Base-by-base conservation (phyloP, 768 basidiomycete species). In the Leccinum variicolor region DNA sequence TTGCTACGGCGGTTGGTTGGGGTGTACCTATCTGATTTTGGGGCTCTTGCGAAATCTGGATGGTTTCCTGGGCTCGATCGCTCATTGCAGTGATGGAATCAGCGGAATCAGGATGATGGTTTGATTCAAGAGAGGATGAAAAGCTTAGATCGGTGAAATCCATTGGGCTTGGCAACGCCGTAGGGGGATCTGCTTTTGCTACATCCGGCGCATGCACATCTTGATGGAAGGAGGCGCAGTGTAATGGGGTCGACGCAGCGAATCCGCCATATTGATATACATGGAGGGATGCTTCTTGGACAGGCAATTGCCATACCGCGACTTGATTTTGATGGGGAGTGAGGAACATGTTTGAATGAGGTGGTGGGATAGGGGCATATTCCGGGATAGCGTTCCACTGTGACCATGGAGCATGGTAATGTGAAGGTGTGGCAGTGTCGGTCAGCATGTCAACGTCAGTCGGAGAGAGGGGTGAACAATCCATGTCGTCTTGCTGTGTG, bases 401-500 rank as follows among this genome's bases (percentile, higher is more conserved):
- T 4, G 43, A n/a, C 41, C 43, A 61, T 3, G 49, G 46, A 2
- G 43, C 21, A 13, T 26, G 45, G 41, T 52, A 29, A 17, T 49
- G 41, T 19, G 47, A 25, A 11, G 53, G 51, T 31, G 54, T 14
- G 7, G 41, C 10, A 2, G 26, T 26, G n/a, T 65, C 58, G 13
- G 54, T 50, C 25, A 57, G 41, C 53, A 65, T 65, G 21, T 65
- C 63, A 14, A 57, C 43, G 48, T 64, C 63, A 9, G 26, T n/a
- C 6, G 62, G 54, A 6, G 53, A 62, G 23, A 48, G 21, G 13
- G 61, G 61, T 11, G 56, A 33, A 19, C 56, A 62, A 11, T 62
- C 61, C 61, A 63, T 63, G 26, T 54, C 55, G 39, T 61, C 62
- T 14, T 47, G 26, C 26, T 47, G 23, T 19, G 19, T 25, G 21